A percentile compares a stretch with the other conserved stretches of the same genome.
These are phyloP conservation scores for Heterobasidion occidentale DNA, from an alignment of 1,284 basidiomycete genomes.

Conservation along the genomic window DNA sequence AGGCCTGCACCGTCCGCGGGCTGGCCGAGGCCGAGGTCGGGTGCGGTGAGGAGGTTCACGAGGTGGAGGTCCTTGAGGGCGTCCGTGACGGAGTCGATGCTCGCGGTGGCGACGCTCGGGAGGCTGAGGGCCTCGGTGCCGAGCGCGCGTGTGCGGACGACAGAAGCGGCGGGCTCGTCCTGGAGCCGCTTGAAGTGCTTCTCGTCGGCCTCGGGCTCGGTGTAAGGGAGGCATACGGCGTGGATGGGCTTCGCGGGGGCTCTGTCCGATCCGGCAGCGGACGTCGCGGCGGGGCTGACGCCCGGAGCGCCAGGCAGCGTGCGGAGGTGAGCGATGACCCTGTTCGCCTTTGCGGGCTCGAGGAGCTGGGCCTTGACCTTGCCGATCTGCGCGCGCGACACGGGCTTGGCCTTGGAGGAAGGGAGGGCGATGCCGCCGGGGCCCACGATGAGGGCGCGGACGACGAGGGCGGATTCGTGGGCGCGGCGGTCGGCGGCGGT, in stretches of 20 bases:
- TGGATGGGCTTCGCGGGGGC: conserved; percentile 48
- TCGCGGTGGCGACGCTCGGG: conserved; percentile 36
- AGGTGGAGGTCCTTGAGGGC: conserved; percentile 51
- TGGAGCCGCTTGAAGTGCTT: conserved; percentile 35
- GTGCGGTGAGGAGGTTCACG: conserved; percentile 43
- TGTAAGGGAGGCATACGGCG: conserved; percentile 59
- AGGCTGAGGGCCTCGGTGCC: conserved; percentile 11
- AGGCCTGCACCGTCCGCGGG: conserved; percentile 48
- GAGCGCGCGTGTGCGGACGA: background rate
- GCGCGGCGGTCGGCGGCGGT: conserved; percentile 40
- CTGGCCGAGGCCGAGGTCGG: conserved; percentile 55
- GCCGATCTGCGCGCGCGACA: conserved; percentile 44
- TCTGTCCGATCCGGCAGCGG: conserved; percentile 14
- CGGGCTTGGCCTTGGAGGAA: conserved; percentile 20
- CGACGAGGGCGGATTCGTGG: conserved; percentile 50
- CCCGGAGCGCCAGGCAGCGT: conserved; percentile 32
- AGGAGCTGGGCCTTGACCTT: conserved; percentile 67
- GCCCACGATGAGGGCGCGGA: conserved; percentile 65
- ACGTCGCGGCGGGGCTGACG: conserved; percentile 19
- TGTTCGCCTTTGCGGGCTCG: conserved; percentile 58
- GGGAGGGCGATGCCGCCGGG: conserved; percentile 26
- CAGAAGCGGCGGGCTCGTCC: background rate
- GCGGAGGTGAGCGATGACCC: conserved; percentile 60
- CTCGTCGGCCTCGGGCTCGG: conserved; percentile 52
- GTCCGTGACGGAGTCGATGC: conserved; percentile 39